Evolutionary conservation across 768 basidiomycete species (phyloP).

Genomic region (Amanita subjunquillea): DNA sequence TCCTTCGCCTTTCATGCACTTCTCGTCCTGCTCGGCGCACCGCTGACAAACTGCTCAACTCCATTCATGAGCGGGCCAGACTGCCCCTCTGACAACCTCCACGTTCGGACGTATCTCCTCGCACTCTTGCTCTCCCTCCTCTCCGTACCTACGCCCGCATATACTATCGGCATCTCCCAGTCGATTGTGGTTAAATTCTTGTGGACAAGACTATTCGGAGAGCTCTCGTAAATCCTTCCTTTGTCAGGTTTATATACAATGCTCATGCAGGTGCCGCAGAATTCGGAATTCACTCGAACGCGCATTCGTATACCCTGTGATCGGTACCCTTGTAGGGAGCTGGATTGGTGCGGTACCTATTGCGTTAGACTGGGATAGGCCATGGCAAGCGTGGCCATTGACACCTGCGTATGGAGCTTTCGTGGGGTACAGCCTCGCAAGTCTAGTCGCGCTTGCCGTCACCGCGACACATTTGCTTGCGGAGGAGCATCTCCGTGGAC

Average conservation of each 20-base stretch:
- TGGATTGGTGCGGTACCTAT: conserved; percentile 82
- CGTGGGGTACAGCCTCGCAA: conserved; percentile 53
- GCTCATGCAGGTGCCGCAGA: conserved; percentile 18
- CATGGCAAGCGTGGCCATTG: conserved; percentile 94
- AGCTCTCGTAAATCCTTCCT: conserved; percentile 53
- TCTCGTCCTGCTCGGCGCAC: conserved; percentile 68
- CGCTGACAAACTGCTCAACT: conserved; percentile 40
- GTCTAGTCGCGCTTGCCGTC: conserved; percentile 41
- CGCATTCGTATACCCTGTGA: conserved; percentile 67
- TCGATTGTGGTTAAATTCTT: conserved; percentile 48
- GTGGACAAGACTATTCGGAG: conserved; percentile 76
- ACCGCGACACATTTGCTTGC: conserved; percentile 29
- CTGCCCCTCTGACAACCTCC: conserved; percentile 11
- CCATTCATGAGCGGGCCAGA: conserved; percentile 2
- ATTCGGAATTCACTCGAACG: conserved; percentile 62
- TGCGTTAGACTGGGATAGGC: conserved; percentile 92
- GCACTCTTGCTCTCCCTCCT: conserved; percentile 61
- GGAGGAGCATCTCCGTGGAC: conserved; percentile 13
- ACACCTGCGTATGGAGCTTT: conserved; percentile 68
- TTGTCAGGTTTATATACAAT: not conserved
- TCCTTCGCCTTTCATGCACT: conserved; percentile 38
- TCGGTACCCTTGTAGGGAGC: conserved; percentile 62
- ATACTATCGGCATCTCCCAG: conserved; percentile 46
- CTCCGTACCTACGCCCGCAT: conserved; percentile 55
- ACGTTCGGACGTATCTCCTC: conserved; percentile 54